Evolutionary conservation across 257 asterid genomes (phyloP).

Genomic region (Perilla frutescens): DNA sequence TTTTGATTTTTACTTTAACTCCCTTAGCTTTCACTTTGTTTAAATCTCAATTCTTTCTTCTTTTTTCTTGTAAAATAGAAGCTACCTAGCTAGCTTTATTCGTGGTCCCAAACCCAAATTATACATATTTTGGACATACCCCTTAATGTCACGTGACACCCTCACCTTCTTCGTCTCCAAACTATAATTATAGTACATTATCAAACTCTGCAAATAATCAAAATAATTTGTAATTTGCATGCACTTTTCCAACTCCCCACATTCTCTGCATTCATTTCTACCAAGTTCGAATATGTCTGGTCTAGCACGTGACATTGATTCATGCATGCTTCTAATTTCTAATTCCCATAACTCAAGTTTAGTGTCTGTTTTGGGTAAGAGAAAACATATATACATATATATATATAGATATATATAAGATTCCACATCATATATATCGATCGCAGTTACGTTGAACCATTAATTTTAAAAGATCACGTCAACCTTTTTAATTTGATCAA

Average conservation of each 20-base stretch:
- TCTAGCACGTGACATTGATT: neutral
- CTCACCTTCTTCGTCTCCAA: conserved; percentile 30
- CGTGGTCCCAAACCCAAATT: conserved; percentile 38
- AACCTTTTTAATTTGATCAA: too few relatives aligned
- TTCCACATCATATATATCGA: too few relatives aligned
- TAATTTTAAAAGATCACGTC: too few relatives aligned
- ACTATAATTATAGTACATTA: neutral
- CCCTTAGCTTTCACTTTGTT: conserved; percentile 47
- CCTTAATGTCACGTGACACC: conserved; percentile 51
- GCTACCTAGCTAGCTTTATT: neutral
- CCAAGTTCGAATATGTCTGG: conserved; percentile 22
- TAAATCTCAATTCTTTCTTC: conserved; percentile 21
- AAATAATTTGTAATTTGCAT: neutral
- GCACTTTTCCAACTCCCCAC: conserved; percentile 48
- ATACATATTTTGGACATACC: conserved; percentile 22
- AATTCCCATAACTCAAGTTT: too few relatives aligned
- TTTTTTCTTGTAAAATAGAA: conserved; percentile 16
- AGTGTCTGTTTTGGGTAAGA: neutral
- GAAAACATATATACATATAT: neutral
- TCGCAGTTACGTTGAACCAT: too few relatives aligned
- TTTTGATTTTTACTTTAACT: conserved; percentile 36
- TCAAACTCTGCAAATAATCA: conserved; percentile 16
- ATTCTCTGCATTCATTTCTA: conserved; percentile 39
- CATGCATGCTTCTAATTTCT: neutral
- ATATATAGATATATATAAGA: too few relatives aligned